Evolutionary conservation across 140 eudicot species (phyloP).

Genomic region (Erigeron philadelphicus): DNA sequence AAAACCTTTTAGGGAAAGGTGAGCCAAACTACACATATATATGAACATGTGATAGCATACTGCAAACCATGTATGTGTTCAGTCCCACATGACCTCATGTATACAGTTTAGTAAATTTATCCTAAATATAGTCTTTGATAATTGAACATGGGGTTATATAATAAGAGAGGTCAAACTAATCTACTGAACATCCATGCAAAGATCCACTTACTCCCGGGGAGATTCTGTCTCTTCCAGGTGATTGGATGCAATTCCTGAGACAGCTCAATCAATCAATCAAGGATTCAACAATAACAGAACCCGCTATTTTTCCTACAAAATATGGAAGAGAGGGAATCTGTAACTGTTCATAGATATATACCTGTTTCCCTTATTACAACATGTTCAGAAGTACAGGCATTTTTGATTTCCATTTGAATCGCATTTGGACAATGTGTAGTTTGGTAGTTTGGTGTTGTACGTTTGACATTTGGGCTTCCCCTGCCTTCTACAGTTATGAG

Average conservation of each 20-base stretch:
- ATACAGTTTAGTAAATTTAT: slow-evolving; percentile 12
- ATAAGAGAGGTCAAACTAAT: slow-evolving; percentile 18
- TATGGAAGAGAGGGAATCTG: slow-evolving; percentile 18
- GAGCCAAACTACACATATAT: slow-evolving; percentile 9
- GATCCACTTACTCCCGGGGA: slow-evolving; percentile 47
- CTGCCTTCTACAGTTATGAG: slow-evolving; percentile 33
- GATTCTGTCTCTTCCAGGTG: slow-evolving; percentile 31
- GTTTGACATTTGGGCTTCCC: slow-evolving; percentile 30
- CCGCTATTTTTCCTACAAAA: not conserved
- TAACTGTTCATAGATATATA: slow-evolving; percentile 37
- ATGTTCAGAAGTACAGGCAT: slow-evolving; percentile 32
- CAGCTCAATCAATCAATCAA: slow-evolving; percentile 21
- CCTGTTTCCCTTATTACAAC: slow-evolving; percentile 42
- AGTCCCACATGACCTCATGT: not conserved
- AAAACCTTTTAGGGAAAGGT: slow-evolving; percentile 4
- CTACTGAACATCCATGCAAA: slow-evolving; percentile 18
- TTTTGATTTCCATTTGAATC: slow-evolving; percentile 28
- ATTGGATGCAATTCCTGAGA: slow-evolving; percentile 50
- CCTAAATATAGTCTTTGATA: slow-evolving; percentile 7
- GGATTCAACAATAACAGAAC: slow-evolving; percentile 8
- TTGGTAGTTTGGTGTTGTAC: slow-evolving; percentile 30
- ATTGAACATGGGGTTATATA: slow-evolving; percentile 1
- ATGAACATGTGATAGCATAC: slow-evolving; percentile 9
- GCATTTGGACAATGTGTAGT: slow-evolving; percentile 31
- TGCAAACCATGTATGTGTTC: slow-evolving; percentile 18